Conservation (phyloP, 495 filamentous ascomycete species). For the Niebla homalea region DNA sequence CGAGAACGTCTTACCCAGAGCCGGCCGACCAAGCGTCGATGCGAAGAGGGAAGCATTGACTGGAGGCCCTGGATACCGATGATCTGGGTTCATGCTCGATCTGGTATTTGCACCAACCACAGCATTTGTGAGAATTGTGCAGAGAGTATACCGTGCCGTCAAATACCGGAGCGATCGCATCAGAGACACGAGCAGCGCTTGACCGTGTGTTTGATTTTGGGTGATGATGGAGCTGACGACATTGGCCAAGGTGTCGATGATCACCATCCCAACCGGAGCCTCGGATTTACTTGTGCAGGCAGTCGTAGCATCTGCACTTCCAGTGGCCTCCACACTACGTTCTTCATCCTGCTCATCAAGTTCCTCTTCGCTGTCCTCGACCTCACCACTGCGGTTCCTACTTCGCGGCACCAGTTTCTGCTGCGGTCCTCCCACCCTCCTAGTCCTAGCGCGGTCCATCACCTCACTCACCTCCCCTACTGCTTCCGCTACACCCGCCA, state of each 20-base stretch:
- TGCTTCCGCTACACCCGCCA: slow-evolving; percentile 16
- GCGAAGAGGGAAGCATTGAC: slow-evolving; percentile 13
- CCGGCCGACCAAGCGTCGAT: slow-evolving; percentile 14
- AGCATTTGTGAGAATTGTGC: slow-evolving; percentile 14
- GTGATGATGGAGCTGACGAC: slow-evolving; percentile 9
- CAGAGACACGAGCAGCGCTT: slow-evolving; percentile 17
- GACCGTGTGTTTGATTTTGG: slow-evolving; percentile 12
- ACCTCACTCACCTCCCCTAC: slow-evolving; percentile 11
- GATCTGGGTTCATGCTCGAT: slow-evolving; percentile 1
- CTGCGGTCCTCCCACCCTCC: not conserved
- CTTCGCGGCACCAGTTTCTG: slow-evolving; percentile 5
- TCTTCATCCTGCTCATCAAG: not conserved
- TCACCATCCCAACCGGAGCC: slow-evolving; percentile 11
- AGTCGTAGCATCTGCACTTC: not conserved
- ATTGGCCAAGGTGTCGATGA: slow-evolving; percentile 14
- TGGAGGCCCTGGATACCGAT: slow-evolving; percentile 1
- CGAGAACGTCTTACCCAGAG: slow-evolving; percentile 15
- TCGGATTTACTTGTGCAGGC: not conserved
- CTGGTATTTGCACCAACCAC: slow-evolving; percentile 1
- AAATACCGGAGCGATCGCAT: slow-evolving; percentile 17
- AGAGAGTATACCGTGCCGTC: slow-evolving; percentile 11
- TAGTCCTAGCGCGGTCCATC: not conserved
- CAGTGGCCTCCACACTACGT: not conserved
- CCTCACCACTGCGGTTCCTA: not conserved
- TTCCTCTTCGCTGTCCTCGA: not conserved